Evolutionary conservation across 2,329 filamentous ascomycete species (phyloP), one percentile per base, ranked within the genome.

Genomic region (Colletotrichum destructivum): DNA sequence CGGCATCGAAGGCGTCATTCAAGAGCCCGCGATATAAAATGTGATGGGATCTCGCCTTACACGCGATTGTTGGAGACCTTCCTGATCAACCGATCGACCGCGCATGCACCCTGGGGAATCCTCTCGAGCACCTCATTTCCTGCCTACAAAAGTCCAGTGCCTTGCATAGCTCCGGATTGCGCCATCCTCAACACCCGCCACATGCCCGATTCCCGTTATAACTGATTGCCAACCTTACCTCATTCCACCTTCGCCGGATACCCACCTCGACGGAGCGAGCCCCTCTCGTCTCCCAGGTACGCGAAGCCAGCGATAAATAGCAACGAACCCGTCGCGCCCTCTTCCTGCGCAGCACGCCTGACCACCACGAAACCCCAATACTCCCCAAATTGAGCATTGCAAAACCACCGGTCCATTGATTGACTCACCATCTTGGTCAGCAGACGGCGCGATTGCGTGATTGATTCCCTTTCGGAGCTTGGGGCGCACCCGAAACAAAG

Each of bases 381-480:
- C 8, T 18, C 42, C 18, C 59, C 68, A 35, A 16, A 52, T 62
- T 40, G 52, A 56, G 40, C 55, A 55, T 35, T 42, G 54, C n/a
- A 67, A 63, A 35, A 35, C 35, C 35, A 38, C 26, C 59, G 26
- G 51, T 47, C 44, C 61, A 62, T 74, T 71, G 71, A 62, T 73
- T 71, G 71, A 73, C 66, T 74, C 73, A 74, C 60, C 51, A 60
- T 18, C 55, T 62, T 69, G 44, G 65, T 69, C 65, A 69, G 65
- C 71, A 71, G 59, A 55, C 59, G 38, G 38, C 63, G 70, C 66
- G 66, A 74, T 73, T 74, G 71, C 73, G 73, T 74, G 73, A 70
- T 74, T 62, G 63, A 71, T 70, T 59, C 62, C 51, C 54, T n/a
- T 49, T 46, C 42, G 21, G 65, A 55, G 69, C 65, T 71, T 69